Percentiles rank a stretch among this genome's conserved stretches.
These are phyloP conservation scores for Camillea tinctor DNA, from an alignment of 2,329 filamentous ascomycete genomes.

Conservation along the genomic window DNA sequence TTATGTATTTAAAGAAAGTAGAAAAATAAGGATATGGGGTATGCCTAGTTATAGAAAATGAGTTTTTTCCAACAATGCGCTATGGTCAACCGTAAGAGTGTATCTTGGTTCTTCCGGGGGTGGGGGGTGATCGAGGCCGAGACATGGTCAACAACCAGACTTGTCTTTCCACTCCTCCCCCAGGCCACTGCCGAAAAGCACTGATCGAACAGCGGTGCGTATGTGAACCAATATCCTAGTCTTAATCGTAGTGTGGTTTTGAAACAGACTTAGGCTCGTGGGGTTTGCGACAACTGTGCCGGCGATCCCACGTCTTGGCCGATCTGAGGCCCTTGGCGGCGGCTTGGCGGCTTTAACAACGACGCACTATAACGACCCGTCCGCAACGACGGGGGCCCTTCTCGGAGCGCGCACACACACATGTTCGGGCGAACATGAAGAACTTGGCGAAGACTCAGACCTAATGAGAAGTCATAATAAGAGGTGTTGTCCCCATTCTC, in stretches of 20 bases:
- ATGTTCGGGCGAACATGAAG: slow-evolving; percentile 10
- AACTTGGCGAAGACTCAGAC: not conserved
- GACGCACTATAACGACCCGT: slow-evolving; percentile 2
- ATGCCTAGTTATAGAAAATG: too few relatives aligned
- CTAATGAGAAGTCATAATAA: not conserved
- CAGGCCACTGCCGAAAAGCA: not conserved
- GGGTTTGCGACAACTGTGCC: slow-evolving; percentile 11
- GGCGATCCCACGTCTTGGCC: slow-evolving; percentile 29
- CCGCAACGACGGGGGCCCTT: slow-evolving; percentile 9
- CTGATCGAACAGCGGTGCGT: slow-evolving; percentile 1
- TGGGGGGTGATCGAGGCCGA: slow-evolving; percentile 3
- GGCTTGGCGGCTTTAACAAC: slow-evolving; percentile 15
- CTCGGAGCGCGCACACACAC: not conserved
- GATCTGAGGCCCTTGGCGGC: slow-evolving; percentile 24
- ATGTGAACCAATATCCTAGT: slow-evolving; percentile 1
- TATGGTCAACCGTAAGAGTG: too few relatives aligned
- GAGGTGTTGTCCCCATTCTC: not conserved
- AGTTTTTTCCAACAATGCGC: too few relatives aligned
- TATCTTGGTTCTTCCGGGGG: not conserved
- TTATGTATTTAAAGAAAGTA: too few relatives aligned
- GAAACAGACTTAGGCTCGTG: slow-evolving; percentile 6
- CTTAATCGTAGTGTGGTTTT: not conserved
- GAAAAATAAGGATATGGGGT: too few relatives aligned
- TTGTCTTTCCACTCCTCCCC: not conserved
- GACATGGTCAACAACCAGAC: slow-evolving; percentile 4